Base-by-base conservation (phyloP, 208 protist species). In the Crithidia expoeki region DNA sequence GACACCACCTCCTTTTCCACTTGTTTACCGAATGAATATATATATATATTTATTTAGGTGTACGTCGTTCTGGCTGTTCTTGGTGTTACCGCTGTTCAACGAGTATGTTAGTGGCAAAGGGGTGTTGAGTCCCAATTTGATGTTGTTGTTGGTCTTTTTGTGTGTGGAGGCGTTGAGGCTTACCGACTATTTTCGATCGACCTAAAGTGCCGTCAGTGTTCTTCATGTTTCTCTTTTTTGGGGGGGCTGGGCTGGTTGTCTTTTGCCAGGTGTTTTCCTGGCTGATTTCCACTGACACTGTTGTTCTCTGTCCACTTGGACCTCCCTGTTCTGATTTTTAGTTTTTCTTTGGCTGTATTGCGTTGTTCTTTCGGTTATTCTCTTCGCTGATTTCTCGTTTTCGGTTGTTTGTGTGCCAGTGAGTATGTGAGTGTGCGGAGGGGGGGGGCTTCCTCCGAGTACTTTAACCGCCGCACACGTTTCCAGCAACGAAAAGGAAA, bases 341-440 rank as follows among this genome's bases (percentile, higher is more conserved):
- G 16, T 51, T 17, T 63, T 33, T 57, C 59, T 46, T 56, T 49
- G 28, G 58, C 16, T 53, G 11, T 46, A 33, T 42, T 21, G 28
- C 49, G 10, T 4, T 14, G 14, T 53, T 10, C 21, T 53, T 17
- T 53, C 2, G 12, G n/a, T n/a, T n/a, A n/a, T n/a, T n/a, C n/a
- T n/a, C n/a, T 58, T 53, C 2, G 42, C 9, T 33, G 7, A 49
- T 32, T 62, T 52, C 40, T 56, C 51, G n/a, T 57, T 46, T 36
- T 57, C 55, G 61, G 7, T 68, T 57, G 7, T 63, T 30, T 62
- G n/a, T n/a, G 4, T 47, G 25, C 52, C 27, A 28, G 6, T 46
- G 17, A 38, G 32, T 68, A 32, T 68, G 51, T 68, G 47, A 59
- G 63, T 59, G 63, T 33, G 14, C 59, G 49, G 55, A 19, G 19